Evolutionary conservation across 1,139 yeast species (phyloP).

Genomic region (Saccharomyces hybrid): DNA sequence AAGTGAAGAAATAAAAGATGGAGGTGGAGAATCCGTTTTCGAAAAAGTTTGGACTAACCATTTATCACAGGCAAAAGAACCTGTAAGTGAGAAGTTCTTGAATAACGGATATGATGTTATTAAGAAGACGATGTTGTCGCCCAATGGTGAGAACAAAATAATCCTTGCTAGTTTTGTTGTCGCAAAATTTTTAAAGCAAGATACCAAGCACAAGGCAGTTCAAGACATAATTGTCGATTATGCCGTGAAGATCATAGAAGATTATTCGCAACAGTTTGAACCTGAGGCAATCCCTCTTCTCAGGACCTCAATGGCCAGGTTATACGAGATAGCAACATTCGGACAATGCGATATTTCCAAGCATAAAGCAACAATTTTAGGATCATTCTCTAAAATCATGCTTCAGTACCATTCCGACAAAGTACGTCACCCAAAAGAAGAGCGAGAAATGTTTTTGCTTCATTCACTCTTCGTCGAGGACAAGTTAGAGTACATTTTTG

Average conservation of each 20-base stretch:
- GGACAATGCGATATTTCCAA: not conserved
- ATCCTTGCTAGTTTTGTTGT: not conserved
- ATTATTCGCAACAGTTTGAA: not conserved
- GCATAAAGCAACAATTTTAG: not conserved
- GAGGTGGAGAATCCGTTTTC: conserved; percentile 10
- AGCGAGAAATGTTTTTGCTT: not conserved
- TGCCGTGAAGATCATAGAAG: not conserved
- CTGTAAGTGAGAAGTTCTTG: conserved; percentile 13
- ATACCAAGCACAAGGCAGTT: not conserved
- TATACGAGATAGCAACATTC: not conserved
- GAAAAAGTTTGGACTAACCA: conserved; percentile 25
- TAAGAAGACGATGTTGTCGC: conserved; percentile 1
- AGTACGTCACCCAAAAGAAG: not conserved
- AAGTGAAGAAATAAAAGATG: not conserved
- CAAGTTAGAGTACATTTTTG: not conserved
- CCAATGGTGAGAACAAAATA: conserved; percentile 4
- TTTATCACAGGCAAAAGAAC: conserved; percentile 22
- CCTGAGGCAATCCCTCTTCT: not conserved
- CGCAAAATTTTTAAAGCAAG: not conserved
- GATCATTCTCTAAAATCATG: not conserved
- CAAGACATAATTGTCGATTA: not conserved
- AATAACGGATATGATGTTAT: conserved; percentile 4
- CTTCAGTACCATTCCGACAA: not conserved
- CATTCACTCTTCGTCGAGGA: not conserved
- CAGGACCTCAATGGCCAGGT: not conserved